A percentile compares a stretch with the other conserved stretches of the same genome.
phyloP scores from a whole-genome alignment of 805 yeast species.

The Schwanniomyces pseudopolymorphus region DNA sequence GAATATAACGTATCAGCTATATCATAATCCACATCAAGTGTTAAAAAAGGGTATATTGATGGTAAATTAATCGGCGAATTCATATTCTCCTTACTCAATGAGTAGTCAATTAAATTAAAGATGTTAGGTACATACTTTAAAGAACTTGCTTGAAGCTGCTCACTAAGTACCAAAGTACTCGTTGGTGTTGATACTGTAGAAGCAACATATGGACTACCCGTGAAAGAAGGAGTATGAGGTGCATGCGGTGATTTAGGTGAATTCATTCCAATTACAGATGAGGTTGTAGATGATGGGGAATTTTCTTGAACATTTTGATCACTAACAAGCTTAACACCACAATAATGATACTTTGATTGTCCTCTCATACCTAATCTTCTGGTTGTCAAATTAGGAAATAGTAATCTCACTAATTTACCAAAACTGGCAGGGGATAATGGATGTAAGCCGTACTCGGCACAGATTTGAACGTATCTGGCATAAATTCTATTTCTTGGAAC shows the following conservation, averaged over 20 bases:
- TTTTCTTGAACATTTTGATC: constrained; percentile 22
- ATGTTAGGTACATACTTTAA: constrained; percentile 33
- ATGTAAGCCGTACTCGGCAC: constrained; percentile 42
- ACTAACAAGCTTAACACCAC: constrained; percentile 59
- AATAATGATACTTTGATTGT: constrained; percentile 81
- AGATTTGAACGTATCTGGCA: constrained; percentile 39
- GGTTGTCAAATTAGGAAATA: constrained; percentile 67
- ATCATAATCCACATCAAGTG: constrained; percentile 50
- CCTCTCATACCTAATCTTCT: constrained; percentile 82
- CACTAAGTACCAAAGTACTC: constrained; percentile 5
- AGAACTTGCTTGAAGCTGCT: constrained; percentile 10
- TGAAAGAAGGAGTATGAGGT: constrained; percentile 5
- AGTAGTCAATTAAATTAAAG: constrained; percentile 19
- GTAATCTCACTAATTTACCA: constrained; percentile 67
- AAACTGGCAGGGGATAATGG: constrained; percentile 76
- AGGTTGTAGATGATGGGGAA: constrained; percentile 5
- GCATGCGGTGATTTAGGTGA: constrained; percentile 8
- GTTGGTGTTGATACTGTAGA: constrained; percentile 3
- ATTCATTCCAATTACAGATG: constrained; percentile 5
- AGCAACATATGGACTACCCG: constrained; percentile 5
- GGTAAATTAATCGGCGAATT: constrained; percentile 28
- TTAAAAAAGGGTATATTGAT: constrained; percentile 43
- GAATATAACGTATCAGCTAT: constrained; percentile 62
- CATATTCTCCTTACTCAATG: constrained; percentile 12
- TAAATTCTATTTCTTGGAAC: constrained; percentile 44